Conservation (phyloP, 2,329 filamentous ascomycete species). For the Zasmidium cellare region DNA sequence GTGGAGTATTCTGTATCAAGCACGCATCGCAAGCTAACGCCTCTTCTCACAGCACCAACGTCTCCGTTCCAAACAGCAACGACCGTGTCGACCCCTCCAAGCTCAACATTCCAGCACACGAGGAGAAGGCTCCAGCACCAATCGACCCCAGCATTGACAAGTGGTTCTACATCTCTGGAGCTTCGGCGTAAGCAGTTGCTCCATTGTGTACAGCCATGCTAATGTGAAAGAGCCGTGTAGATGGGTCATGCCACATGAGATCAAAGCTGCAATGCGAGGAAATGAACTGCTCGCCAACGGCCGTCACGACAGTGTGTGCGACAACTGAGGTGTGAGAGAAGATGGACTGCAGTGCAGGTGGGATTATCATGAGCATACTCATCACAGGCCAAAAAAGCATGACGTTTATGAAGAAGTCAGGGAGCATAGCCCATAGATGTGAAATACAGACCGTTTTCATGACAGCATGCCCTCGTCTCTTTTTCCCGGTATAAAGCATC, state of each 20-base stretch:
- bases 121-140: slow-evolving; percentile 80
- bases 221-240: slow-evolving; percentile 1
- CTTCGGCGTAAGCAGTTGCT: slow-evolving; percentile 48
- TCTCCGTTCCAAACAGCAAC: slow-evolving; percentile 70
- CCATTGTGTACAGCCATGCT: slow-evolving; percentile 8
- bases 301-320: neutral
- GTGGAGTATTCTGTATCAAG: slow-evolving; percentile 39
- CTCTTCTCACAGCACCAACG: slow-evolving; percentile 67
- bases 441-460: neutral
- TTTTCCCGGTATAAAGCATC: neutral
- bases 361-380: neutral
- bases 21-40: slow-evolving; percentile 1
- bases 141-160: slow-evolving; percentile 98
- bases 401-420: neutral
- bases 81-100: slow-evolving; percentile 68
- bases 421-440: neutral
- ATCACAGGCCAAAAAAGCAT: neutral
- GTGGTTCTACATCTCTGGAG: slow-evolving; percentile 99
- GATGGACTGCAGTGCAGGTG: neutral
- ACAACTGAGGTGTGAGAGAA: neutral
- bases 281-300: neutral
- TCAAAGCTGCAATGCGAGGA: neutral
- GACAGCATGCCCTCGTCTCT: neutral
- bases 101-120: slow-evolving; percentile 73
- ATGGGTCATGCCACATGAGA: neutral